Evolutionary conservation across 371 early-diverging fungal species (phyloP).

Genomic region (Parasitella parasitica): DNA sequence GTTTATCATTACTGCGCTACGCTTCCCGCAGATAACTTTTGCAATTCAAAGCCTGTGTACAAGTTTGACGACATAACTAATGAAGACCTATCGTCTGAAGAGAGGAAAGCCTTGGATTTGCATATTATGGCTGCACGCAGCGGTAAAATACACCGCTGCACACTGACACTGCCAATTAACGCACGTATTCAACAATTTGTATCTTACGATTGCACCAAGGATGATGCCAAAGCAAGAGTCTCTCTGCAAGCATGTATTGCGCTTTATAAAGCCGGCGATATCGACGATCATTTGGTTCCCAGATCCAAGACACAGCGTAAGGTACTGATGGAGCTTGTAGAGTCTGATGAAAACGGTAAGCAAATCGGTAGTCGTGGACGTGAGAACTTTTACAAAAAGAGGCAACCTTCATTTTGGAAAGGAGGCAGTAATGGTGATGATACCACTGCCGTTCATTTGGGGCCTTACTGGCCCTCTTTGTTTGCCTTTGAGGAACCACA

Average conservation of each 20-base stretch:
- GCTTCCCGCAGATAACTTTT: conserved; percentile 7
- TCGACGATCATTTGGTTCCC: conserved; percentile 72
- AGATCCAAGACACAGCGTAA: conserved; percentile 32
- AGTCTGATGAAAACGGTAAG: conserved; percentile 37
- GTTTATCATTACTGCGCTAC: conserved; percentile 1
- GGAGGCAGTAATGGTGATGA: neutral
- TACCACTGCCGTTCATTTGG: neutral
- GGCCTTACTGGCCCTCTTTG: conserved; percentile 3
- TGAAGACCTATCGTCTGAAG: neutral
- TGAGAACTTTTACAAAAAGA: conserved; percentile 24
- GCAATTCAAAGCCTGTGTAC: conserved; percentile 3
- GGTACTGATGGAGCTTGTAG: conserved; percentile 25
- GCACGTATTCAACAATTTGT: neutral
- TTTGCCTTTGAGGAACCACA: neutral
- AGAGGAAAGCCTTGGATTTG: neutral
- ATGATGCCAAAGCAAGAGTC: conserved; percentile 66
- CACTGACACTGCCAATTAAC: neutral
- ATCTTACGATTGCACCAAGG: conserved; percentile 14
- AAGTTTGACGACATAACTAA: neutral
- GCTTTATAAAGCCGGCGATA: conserved; percentile 61
- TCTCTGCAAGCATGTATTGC: conserved; percentile 69
- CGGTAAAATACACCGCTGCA: neutral
- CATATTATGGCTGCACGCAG: neutral
- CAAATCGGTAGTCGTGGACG: conserved; percentile 40
- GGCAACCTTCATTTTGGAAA: conserved; percentile 37